Base-by-base conservation (phyloP, 805 yeast species). In the Saturnispora ahearnii region DNA sequence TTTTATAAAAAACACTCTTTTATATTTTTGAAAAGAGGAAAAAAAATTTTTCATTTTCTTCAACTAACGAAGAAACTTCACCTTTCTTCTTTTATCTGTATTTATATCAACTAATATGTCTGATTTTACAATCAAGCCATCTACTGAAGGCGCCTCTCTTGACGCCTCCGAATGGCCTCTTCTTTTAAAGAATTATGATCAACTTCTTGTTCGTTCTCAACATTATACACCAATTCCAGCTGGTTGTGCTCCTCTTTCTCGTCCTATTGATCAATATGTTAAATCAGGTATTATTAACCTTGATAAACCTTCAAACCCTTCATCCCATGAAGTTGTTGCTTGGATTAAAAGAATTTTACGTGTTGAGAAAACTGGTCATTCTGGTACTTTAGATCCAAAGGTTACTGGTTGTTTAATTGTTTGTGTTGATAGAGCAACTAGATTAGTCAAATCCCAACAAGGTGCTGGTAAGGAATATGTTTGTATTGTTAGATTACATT, bases 401-500 rank as follows among this genome's bases (percentile, higher is more conserved):
- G 99, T 93, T 64, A 93, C 99, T 45, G 99, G 99, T 58, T 93
- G 99, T 77, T 77, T 93, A 68, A 93, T 93, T 68, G 99, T 93
- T 54, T 93, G 99, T 79, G 79, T 93, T 59, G 99, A 93, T 72
- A 82, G 96, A 68, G 99, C 99, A 52, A 93, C 99, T 50, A 83
- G 99, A 73, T 78, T 93, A 65, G 99, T 93, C 59, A 93, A 93
- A 72, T 87, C 96, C 49, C 99, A 93, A 74, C 99, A 93, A 72
- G 98, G 98, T 74, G 99, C 99, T 44, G 99, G 99, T 78, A 93
- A 93, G 70, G 99, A 93, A 82, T 93, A 93, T 73, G 99, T 93
- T 50, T 93, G 98, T 76, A 88, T 93, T 59, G 93, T 87, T 52
- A 82, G 98, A 76, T 77, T 93, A 62, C 99, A 93, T 69, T 97